Evolutionary conservation across 148 eudicot genomes (phyloP).

Genomic region (Polygonum maritimum): DNA sequence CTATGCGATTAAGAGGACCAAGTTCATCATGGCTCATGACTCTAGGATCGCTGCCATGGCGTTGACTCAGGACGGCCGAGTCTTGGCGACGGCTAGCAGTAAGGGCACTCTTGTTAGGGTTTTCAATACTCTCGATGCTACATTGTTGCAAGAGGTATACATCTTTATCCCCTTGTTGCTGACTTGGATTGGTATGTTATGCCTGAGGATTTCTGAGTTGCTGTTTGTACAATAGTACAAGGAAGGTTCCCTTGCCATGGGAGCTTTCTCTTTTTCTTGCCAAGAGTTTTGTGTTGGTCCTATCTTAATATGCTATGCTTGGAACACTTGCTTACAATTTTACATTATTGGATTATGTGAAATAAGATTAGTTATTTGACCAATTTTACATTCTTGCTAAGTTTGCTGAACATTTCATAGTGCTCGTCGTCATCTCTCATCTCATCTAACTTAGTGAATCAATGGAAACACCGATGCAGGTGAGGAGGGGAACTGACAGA

Average conservation of each 20-base stretch:
- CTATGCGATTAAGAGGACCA: constrained; percentile 46
- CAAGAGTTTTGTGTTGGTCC: background rate
- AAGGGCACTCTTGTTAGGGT: constrained; percentile 71
- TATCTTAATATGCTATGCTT: background rate
- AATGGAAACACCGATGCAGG: constrained; percentile 22
- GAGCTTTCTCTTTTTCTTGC: too few species aligned
- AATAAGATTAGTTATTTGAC: background rate
- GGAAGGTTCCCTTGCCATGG: background rate
- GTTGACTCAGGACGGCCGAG: constrained; percentile 49
- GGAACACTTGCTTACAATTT: background rate
- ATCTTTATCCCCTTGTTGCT: background rate
- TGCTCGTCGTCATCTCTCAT: background rate
- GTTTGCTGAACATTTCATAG: too few species aligned
- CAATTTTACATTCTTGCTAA: background rate
- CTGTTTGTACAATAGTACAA: background rate
- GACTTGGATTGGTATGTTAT: background rate
- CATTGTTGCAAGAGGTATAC: constrained; percentile 73
- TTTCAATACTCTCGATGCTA: constrained; percentile 54
- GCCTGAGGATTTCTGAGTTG: background rate
- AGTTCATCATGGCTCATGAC: constrained; percentile 60
- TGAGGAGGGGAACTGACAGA: constrained; percentile 65
- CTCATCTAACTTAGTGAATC: background rate
- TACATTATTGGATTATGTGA: background rate
- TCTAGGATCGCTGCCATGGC: constrained; percentile 46
- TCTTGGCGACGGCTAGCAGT: constrained; percentile 62